phyloP scores from a whole-genome alignment of 257 asterid genomes.

The Solanum lignicaule region DNA sequence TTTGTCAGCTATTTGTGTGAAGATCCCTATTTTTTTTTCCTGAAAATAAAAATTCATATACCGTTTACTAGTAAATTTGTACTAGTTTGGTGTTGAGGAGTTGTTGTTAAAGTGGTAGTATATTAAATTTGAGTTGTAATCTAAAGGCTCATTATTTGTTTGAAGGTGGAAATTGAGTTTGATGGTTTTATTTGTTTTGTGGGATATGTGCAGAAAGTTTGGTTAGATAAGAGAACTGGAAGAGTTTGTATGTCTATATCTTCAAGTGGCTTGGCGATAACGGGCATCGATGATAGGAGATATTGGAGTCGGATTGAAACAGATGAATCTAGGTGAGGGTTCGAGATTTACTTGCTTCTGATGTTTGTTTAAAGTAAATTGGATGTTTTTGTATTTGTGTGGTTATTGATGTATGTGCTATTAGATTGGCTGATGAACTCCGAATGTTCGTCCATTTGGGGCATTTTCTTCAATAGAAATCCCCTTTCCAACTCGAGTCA shows the following conservation, averaged over 20 bases:
- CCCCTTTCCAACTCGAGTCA: not conserved
- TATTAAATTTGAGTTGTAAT: not conserved
- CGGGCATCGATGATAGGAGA: constrained; percentile 89
- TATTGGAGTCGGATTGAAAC: constrained; percentile 82
- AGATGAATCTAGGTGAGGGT: constrained; percentile 80
- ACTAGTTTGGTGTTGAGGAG: not conserved
- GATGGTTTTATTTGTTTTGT: constrained; percentile 1
- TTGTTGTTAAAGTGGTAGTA: not conserved
- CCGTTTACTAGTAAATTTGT: not conserved
- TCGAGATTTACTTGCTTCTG: not conserved
- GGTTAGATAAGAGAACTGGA: constrained; percentile 73
- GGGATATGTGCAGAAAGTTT: constrained; percentile 56
- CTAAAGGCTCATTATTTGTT: not conserved
- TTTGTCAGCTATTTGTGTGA: not conserved
- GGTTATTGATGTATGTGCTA: constrained; percentile 3
- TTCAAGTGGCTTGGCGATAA: constrained; percentile 60
- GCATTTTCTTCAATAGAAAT: not conserved
- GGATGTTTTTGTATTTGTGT: not conserved
- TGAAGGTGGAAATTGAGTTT: not conserved
- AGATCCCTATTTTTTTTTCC: not conserved
- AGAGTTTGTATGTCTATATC: constrained; percentile 61
- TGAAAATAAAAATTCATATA: not conserved
- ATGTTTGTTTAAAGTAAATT: not conserved
- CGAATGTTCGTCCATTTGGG: not conserved
- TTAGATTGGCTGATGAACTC: not conserved